Evolutionary conservation across 768 basidiomycete species (phyloP), one percentile per base, ranked within the genome.

Genomic region (Crassisporium funariophilum): DNA sequence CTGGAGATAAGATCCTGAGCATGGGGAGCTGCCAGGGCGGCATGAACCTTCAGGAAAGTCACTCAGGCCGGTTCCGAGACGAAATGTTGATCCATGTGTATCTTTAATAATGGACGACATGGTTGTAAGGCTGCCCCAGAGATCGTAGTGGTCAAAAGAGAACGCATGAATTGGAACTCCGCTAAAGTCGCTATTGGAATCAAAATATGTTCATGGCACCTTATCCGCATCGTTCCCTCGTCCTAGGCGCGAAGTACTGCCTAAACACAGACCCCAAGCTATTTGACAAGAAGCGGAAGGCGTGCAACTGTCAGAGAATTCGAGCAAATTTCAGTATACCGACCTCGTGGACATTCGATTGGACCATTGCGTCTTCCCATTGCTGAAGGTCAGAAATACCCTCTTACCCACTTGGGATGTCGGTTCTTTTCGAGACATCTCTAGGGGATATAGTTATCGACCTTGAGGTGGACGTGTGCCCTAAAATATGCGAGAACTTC

Each of bases 381-480:
- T n/a, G n/a, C n/a, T n/a, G n/a, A n/a, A n/a, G n/a, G n/a, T n/a
- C n/a, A n/a, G n/a, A n/a, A n/a, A n/a, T n/a, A n/a, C 6, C 20
- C n/a, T 16, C 40, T 17, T 17, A 20, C 29, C 17, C 13, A 23
- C 16, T 3, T 19, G 33, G 36, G 21, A 97, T 98, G 97, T 98
- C 95, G 48, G 91, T 98, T 31, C 78, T 99, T 47, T 80, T 98
- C 54, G 97, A 98, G 75, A 99, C 97, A 4, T 98, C 94, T 16
- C 73, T 98, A 1, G 97, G 97, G 47, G 97, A 99, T 70, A 77
- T 99, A 46, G 92, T 98, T 49, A 91, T 98, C 60, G 97, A 98
- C 68, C 77, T 99, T 33, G 92, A 98, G 66, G 85, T 90, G 21
- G 91, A 94, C 6, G 73, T 75, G 29, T 98, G 95, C 68, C 97